These are phyloP conservation scores for Calophaca sinica DNA, from an alignment of 306 rosid species.

Conservation along the genomic window DNA sequence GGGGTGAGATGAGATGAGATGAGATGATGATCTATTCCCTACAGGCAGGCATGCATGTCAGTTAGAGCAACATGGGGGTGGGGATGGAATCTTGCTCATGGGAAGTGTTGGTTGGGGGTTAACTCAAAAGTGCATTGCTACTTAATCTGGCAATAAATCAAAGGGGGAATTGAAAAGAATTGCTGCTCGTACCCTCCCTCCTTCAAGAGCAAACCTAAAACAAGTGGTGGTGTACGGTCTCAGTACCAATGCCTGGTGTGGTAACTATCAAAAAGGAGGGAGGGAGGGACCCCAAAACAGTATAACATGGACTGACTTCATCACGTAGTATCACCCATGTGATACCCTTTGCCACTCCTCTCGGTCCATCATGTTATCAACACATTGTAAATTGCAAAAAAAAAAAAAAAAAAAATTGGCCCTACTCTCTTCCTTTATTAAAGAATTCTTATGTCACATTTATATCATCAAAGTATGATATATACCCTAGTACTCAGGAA, in stretches of 20 bases:
- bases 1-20: neutral
- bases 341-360: constrained; percentile 52
- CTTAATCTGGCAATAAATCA: constrained; percentile 49
- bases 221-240: constrained; percentile 51
- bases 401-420: neutral
- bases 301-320: constrained; percentile 63
- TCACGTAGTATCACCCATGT: constrained; percentile 60
- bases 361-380: constrained; percentile 46
- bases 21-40: constrained; percentile 31
- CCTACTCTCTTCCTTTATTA: constrained; percentile 42
- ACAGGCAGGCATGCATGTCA: constrained; percentile 23
- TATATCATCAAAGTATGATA: constrained; percentile 28
- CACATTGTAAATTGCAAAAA: constrained; percentile 32
- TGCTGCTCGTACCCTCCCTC: constrained; percentile 37
- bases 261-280: constrained; percentile 52
- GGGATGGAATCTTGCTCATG: constrained; percentile 50
- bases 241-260: constrained; percentile 53
- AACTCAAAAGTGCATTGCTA: constrained; percentile 43
- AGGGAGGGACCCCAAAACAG: constrained; percentile 51
- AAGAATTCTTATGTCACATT: constrained; percentile 34
- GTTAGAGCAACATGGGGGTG: constrained; percentile 48
- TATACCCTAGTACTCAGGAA: too few relatives aligned
- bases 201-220: constrained; percentile 44
- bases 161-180: constrained; percentile 38
- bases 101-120: constrained; percentile 29